Conservation (phyloP, 805 yeast species). For the Schwanniomyces yamadae region DNA sequence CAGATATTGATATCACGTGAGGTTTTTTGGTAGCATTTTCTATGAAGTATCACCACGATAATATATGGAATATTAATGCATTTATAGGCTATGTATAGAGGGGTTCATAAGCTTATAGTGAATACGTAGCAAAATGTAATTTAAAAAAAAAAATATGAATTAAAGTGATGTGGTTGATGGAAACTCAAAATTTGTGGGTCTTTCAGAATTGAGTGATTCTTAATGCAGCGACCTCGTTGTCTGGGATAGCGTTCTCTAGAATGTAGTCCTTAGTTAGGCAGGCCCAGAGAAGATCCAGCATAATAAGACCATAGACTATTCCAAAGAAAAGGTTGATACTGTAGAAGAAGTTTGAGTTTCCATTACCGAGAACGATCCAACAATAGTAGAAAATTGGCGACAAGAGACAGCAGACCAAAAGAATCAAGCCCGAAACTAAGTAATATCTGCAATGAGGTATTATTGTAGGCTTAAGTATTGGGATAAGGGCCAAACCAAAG, state of each 20-base stretch:
- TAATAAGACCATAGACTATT: slow-evolving; percentile 61
- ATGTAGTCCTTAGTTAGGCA: slow-evolving; percentile 64
- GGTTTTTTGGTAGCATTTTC: neutral
- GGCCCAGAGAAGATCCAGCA: slow-evolving; percentile 83
- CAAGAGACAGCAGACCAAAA: slow-evolving; percentile 54
- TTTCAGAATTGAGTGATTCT: slow-evolving; percentile 17
- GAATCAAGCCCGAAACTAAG: slow-evolving; percentile 46
- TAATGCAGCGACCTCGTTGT: slow-evolving; percentile 8
- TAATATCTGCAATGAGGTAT: slow-evolving; percentile 48
- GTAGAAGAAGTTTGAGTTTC: slow-evolving; percentile 94
- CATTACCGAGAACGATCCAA: slow-evolving; percentile 93
- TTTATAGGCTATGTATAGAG: no score
- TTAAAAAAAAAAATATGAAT: no score
- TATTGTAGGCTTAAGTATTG: slow-evolving; percentile 47
- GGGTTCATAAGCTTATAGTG: no score
- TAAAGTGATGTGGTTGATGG: no score
- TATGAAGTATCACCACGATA: neutral
- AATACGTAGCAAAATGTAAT: no score
- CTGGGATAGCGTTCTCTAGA: slow-evolving; percentile 38
- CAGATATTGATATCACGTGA: slow-evolving; percentile 11
- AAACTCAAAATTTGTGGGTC: no score
- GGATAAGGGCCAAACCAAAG: slow-evolving; percentile 34
- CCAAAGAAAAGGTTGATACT: slow-evolving; percentile 86
- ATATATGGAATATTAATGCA: no score
- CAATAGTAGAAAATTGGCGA: slow-evolving; percentile 89